These are phyloP conservation scores for Flaveria floridana DNA, from an alignment of 140 eudicot genomes.

Conservation along the genomic window DNA sequence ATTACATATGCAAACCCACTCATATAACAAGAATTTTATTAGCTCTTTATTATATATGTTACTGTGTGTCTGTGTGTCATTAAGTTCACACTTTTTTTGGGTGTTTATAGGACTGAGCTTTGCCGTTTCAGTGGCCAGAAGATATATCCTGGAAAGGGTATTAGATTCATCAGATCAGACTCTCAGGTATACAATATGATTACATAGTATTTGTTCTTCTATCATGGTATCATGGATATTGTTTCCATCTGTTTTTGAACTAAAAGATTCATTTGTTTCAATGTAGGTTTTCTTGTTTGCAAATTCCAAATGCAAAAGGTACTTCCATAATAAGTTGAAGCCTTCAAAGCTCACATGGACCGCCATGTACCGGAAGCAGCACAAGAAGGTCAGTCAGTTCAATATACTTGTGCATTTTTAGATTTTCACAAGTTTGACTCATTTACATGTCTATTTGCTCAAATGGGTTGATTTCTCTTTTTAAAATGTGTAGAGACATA, in stretches of 20 bases:
- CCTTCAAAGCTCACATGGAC: constrained; percentile 93
- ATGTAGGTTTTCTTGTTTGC: constrained; percentile 73
- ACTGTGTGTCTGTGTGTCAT: neutral
- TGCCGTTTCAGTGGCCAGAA: constrained; percentile 92
- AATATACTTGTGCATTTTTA: neutral
- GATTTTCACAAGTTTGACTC: neutral
- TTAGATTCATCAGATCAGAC: constrained; percentile 72
- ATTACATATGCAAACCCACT: neutral
- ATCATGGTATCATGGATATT: neutral
- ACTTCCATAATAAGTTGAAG: constrained; percentile 83
- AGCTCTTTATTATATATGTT: neutral
- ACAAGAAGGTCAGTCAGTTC: constrained; percentile 57
- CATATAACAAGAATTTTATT: neutral
- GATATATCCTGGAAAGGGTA: constrained; percentile 93
- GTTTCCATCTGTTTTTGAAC: neutral
- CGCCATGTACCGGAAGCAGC: constrained; percentile 82
- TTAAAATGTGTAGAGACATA: too few species aligned
- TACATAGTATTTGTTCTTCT: neutral
- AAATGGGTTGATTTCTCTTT: neutral
- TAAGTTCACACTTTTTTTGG: neutral
- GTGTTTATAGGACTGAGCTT: constrained; percentile 61
- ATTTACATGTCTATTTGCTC: neutral
- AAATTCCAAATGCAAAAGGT: constrained; percentile 90
- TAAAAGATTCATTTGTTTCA: neutral
- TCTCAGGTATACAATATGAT: constrained; percentile 52